Evolutionary conservation across 108 stramenopile species (phyloP).

Genomic region (Skeletonema marinoi): DNA sequence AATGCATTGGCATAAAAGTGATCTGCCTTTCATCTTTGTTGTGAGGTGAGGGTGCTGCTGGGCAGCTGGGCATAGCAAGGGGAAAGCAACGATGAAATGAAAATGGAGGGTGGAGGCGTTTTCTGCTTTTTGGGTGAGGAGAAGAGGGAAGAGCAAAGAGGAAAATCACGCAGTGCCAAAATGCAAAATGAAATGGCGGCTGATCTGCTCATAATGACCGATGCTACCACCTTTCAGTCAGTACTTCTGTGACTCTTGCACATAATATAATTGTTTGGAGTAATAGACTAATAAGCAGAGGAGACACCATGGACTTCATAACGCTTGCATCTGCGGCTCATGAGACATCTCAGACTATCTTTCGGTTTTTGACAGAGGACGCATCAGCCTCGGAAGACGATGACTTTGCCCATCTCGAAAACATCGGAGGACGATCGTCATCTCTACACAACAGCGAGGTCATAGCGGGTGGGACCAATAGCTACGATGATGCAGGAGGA

Average conservation of each 20-base stretch:
- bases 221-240: background rate
- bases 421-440: slow-evolving; percentile 22
- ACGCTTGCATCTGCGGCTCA: slow-evolving; percentile 42
- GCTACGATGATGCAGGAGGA: background rate
- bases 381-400: slow-evolving; percentile 29
- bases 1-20: background rate
- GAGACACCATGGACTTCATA: slow-evolving; percentile 45
- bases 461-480: background rate
- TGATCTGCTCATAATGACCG: no score
- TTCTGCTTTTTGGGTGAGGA: no score
- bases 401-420: slow-evolving; percentile 55
- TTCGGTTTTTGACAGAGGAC: slow-evolving; percentile 23
- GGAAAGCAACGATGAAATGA: background rate
- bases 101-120: no score
- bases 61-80: no score
- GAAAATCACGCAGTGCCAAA: no score
- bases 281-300: background rate
- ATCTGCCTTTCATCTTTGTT: background rate
- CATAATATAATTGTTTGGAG: background rate
- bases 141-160: no score
- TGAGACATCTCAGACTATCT: slow-evolving; percentile 25
- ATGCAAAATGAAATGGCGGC: no score
- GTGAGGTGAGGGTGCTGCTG: no score
- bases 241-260: no score
- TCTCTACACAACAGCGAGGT: slow-evolving; percentile 1